Evolutionary conservation across 148 eudicot species (phyloP).

Genomic region (Oxyria digyna): DNA sequence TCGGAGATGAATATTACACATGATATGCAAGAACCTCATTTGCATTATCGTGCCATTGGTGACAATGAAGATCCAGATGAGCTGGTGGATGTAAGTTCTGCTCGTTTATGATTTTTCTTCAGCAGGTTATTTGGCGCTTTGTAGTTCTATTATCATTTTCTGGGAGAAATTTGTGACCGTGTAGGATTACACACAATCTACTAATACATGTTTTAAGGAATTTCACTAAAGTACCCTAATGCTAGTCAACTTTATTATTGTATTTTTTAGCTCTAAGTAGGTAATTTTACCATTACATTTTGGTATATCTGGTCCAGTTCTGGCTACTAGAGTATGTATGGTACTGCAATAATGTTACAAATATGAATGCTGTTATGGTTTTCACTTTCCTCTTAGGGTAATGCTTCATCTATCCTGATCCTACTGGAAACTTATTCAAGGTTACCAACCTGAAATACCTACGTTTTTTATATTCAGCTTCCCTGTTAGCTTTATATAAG

Average conservation of each 20-base stretch:
- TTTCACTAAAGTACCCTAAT: background rate
- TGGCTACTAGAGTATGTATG: background rate
- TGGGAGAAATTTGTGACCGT: background rate
- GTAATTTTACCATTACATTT: background rate
- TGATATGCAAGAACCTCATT: constrained; percentile 12
- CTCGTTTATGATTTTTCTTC: background rate
- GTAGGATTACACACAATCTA: background rate
- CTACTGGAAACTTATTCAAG: background rate
- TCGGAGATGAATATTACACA: constrained; percentile 7
- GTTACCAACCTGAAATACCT: background rate
- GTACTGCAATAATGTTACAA: background rate
- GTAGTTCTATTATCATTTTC: background rate
- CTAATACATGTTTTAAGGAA: background rate
- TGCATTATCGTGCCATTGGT: constrained; percentile 11
- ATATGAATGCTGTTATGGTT: background rate
- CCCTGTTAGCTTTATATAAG: background rate
- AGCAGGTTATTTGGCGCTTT: background rate
- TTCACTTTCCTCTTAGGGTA: background rate
- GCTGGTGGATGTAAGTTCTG: constrained; percentile 31
- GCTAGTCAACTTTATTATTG: background rate
- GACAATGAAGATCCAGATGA: constrained; percentile 18
- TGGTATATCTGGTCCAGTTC: background rate
- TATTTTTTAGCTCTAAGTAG: background rate
- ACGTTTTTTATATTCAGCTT: background rate
- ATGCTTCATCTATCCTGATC: background rate